Evolutionary conservation across 108 stramenopile genomes (phyloP).

Genomic region (Skeletonema costatum): DNA sequence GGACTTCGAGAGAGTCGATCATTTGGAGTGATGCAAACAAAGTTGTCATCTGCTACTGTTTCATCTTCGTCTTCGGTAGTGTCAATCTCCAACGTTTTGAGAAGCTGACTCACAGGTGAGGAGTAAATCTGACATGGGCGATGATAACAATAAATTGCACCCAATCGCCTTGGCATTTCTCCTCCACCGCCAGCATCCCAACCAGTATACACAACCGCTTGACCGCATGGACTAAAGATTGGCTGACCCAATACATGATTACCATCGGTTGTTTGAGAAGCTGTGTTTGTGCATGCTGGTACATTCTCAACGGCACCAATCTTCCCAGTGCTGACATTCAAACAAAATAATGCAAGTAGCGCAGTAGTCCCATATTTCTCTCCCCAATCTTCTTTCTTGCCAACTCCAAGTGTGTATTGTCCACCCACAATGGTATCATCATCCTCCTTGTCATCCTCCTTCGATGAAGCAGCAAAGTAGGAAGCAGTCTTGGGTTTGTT

Average conservation of each 20-base stretch:
- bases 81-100: constrained; percentile 36
- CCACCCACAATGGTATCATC: constrained; percentile 46
- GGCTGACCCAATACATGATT: constrained; percentile 64
- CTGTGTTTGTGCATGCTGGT: constrained; percentile 39
- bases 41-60: constrained; percentile 12
- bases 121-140: constrained; percentile 68
- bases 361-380: constrained; percentile 63
- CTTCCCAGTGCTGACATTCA: constrained; percentile 60
- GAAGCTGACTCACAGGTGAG: constrained; percentile 51
- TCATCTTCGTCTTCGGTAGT: constrained; percentile 3
- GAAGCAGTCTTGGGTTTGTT: constrained; percentile 47
- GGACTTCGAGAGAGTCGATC: constrained; percentile 69
- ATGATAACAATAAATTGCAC: constrained; percentile 77
- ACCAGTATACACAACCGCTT: constrained; percentile 66
- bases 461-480: constrained; percentile 37
- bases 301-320: constrained; percentile 62
- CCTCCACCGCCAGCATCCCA: constrained; percentile 80
- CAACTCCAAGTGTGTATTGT: constrained; percentile 67
- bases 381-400: constrained; percentile 77
- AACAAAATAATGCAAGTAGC: constrained; percentile 62
- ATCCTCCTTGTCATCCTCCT: constrained; percentile 2
- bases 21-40: constrained; percentile 51
- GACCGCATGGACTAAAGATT: constrained; percentile 56
- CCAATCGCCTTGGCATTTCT: constrained; percentile 67
- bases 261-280: constrained; percentile 21